Evolutionary conservation across 768 basidiomycete species (phyloP).

Genomic region (Epithele typhae): DNA sequence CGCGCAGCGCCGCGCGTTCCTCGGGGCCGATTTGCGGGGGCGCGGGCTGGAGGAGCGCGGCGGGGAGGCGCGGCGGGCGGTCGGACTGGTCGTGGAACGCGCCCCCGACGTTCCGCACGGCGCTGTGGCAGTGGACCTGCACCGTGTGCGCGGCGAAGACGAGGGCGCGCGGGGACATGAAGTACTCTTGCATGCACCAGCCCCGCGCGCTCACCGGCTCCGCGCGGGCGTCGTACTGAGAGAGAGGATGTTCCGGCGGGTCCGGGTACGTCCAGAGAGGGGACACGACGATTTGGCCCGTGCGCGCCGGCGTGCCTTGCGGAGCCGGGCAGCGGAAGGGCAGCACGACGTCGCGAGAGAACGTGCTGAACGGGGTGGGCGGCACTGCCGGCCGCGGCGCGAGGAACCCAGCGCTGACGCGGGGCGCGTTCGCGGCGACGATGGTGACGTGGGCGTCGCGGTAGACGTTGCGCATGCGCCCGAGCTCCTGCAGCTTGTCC

Average conservation of each 20-base stretch:
- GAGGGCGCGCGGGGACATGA: neutral
- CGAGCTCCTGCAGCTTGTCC: constrained; percentile 7
- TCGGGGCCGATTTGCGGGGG: neutral
- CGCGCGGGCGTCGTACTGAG: neutral
- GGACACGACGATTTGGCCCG: too few relatives aligned
- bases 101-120: neutral
- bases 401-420: constrained; percentile 4
- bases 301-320: too few relatives aligned
- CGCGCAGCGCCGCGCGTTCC: neutral
- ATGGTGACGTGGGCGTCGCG: constrained; percentile 8
- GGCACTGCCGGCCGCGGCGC: neutral
- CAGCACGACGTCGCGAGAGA: neutral
- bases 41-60: neutral
- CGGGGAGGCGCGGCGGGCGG: neutral
- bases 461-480: constrained; percentile 4
- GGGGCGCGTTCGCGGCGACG: constrained; percentile 6
- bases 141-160: neutral
- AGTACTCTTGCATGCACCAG: constrained; percentile 2
- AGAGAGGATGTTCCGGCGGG: neutral
- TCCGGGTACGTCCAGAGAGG: neutral
- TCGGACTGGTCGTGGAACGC: neutral
- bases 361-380: neutral
- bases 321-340: constrained; percentile 1
- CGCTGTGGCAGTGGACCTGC: neutral
- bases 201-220: neutral